Evolutionary conservation across 371 early-diverging fungal genomes (phyloP), one percentile per base, ranked within the genome.

Genomic region (Lichtheimia hyalospora): DNA sequence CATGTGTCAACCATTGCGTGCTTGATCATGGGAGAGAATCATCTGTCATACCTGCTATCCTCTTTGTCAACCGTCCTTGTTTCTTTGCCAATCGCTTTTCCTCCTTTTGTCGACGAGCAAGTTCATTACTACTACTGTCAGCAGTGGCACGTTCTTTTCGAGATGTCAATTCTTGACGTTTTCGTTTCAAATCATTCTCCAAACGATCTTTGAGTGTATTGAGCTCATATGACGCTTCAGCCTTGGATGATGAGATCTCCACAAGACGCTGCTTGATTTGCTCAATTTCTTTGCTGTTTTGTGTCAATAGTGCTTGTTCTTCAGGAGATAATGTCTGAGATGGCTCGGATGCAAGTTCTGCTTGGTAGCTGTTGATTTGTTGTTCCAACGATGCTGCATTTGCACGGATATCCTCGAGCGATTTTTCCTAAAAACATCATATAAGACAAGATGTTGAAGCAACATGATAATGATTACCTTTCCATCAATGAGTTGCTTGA

Each of bases 131-230:
- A 52, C 64, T 71, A 20, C 71, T 78, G 52, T 49, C 68, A 3
- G 68, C 68, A 27, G 57, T 57, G 1, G 75, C 66, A 18, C 71
- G 71, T 42, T 88, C 84, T 49, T 89, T 73, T 54, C 84, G 80
- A 27, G 73, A 76, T 8, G 70, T 40, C 18, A 89, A 54, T 28
- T 85, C 88, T 18, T 86, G 80, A 23, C 80, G 69, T 52, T 81
- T 77, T n/a, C 87, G 87, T 46, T 77, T 67, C 49, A 89, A 63
- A 60, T 89, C 88, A 6, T 81, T 73, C 4, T 84, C 71, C 55
- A 96, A 68, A 55, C 87, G 88, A 61, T 87, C 89, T 49, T 89
- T 85, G n/a, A 94, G 56, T 7, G 83, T 73, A 50, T 83, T 87
- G 40, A 90, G 89, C 20, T 85, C 84, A 3, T 74, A 70, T 54